Base-by-base conservation (phyloP, 495 filamentous ascomycete species). In the Amniculicola lignicola region DNA sequence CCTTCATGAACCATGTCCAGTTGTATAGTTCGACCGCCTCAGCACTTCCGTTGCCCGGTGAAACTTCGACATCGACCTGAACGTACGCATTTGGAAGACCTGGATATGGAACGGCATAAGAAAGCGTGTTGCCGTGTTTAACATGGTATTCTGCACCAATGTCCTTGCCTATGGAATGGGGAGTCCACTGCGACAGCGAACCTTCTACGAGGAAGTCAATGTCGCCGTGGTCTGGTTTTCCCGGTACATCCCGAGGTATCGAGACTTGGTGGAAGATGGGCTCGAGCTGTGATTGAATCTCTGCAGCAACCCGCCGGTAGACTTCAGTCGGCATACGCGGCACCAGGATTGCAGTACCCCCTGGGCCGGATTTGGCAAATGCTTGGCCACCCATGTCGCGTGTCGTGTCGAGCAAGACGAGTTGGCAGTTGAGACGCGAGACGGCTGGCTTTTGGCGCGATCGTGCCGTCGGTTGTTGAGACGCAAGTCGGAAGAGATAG, bases 11-110 rank as follows among this genome's bases (percentile, higher is more conserved):
- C 22, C 78, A 63, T 49, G 74, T 67, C 86, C 86, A 88, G 11
- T 73, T 69, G 10, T 82, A 72, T 2, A 61, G 27, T 27, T 62
- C 59, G 4, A 28, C 31, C 15, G 24, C 23, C 11, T 52, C 46
- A 15, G 41, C 29, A 27, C 44, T 54, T 1, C 70, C 63, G 0
- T 70, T 49, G 1, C 66, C 56, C 0, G 57, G 56, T 57, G 76
- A 85, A 40, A 79, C 62, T 12, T 77, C 76, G 1, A 89, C 63
- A 64, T 90, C 86, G 5, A 90, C 71, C 49, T 90, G 86, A 1
- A 84, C 74, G 59, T 74, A 79, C 2, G 62, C 59, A 3, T 67
- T 57, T 19, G 61, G 25, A 15, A 50, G 31, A 15, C 36, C 46
- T 14, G 63, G 59, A 36, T 60, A 44, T 12, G 35, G 33, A 16